Evolutionary conservation across 495 filamentous ascomycete species (phyloP), one percentile per base, ranked within the genome.

Genomic region (Aspergillus steynii): DNA sequence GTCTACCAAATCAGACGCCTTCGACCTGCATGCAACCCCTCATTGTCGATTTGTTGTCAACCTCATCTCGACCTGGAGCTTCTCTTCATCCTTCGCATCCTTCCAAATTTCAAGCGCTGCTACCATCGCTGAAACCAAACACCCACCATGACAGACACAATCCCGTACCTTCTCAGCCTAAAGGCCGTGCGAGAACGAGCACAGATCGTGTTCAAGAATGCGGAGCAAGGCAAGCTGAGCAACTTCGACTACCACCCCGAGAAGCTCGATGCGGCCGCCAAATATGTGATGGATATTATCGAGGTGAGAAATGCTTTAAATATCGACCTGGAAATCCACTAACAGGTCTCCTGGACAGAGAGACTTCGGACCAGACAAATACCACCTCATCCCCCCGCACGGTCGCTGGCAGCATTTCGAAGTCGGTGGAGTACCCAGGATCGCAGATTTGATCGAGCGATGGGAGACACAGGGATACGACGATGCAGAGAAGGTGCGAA

Each of bases 391-490:
- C 42, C 92, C 92, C 3, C 85, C 88, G 10, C 92, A 96, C 69
- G 92, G 92, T 53, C 83, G 92, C 34, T 93, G 92, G 85, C 92
- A 96, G 73, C 92, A 96, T 69, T 96, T 96, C 66, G 87, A 90
- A 53, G 86, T 93, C 56, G 92, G 92, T n/a, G 90, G 87, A 0
- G 80, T 85, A 7, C 87, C 91, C 67, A 85, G 92, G 15, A 80
- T 96, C 42, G 84, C 87, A 53, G 80, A 89, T 54, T 82, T 96
- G n/a, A 78, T 92, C 31, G 72, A 80, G 7, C 82, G 82, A 32
- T 96, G 90, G 82, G 80, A 85, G 3, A 74, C 79, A 6, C 71
- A 73, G 26, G 69, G 68, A 8, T 80, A 89, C 42, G 91, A 95
- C 72, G 79, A 78, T 31, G 80, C 82, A 20, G 92, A 96, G 74